Evolutionary conservation across 257 asterid genomes (phyloP), one percentile per base, ranked within the genome.

Genomic region (Rehmannia glutinosa): DNA sequence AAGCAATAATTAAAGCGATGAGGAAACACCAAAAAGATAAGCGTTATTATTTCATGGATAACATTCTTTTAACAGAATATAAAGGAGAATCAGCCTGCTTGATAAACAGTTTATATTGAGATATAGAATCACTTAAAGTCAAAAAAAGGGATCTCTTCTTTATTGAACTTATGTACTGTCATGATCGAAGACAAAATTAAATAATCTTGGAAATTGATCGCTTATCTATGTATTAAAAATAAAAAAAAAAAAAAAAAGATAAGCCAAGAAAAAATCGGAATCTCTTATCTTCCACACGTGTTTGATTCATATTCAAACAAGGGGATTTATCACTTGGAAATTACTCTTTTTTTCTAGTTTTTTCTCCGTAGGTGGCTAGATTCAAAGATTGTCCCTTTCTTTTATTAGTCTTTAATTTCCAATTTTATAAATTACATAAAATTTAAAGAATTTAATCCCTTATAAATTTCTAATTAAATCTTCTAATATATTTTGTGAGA

Each of bases 191-290:
- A n/a, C n/a, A n/a, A n/a, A n/a, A n/a, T n/a, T n/a, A n/a, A n/a
- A n/a, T n/a, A n/a, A n/a, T n/a, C n/a, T n/a, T n/a, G n/a, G n/a
- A 52, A 51, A 46, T 12, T 35, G 71, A 65, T 65, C 50, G 10
- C 7, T 50, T 65, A 65, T 65, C 41, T 23, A 0, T 65, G 15
- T 4, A 23, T 51, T 36, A n/a, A n/a, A 13, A 21, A 12, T 3
- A 15, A 6, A 13, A 64, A 11, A 46, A 21, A 63, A 1, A 1
- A 52, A 16, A 21, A 52, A 17, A 11, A 52, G 59, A 52, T 52
- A 52, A 52, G 36, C 19, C 42, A 21, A 52, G 62, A 66, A 51
- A 52, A 52, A 53, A 51, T 36, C 38, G 36, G 12, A 35, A 47
- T 36, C 71, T 51, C 41, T 51, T 15, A 35, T 23, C 70, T 47